Conservation (phyloP, 2,329 filamentous ascomycete species). For the Phyllosticta paracitricarpa region DNA sequence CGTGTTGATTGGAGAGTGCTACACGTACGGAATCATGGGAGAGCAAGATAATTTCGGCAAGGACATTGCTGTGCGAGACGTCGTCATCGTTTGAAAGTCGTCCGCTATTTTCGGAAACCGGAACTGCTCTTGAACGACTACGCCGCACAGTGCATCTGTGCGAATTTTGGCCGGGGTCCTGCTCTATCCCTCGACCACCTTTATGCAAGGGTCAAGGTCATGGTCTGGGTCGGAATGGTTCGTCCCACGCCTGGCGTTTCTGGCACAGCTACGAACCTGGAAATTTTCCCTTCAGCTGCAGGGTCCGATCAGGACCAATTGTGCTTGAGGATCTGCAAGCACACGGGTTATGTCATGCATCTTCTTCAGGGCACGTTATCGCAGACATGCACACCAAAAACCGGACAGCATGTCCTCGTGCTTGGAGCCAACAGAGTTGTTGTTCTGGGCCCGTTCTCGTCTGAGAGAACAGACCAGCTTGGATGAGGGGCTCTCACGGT, state of each 20-base stretch:
- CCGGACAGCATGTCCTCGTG: background rate
- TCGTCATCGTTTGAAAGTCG: conserved; percentile 3
- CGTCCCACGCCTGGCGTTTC: background rate
- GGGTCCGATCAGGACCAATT: background rate
- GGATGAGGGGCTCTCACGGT: background rate
- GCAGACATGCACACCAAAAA: background rate
- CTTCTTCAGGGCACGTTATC: background rate
- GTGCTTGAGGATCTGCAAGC: background rate
- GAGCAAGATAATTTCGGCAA: conserved; percentile 6
- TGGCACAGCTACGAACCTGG: background rate
- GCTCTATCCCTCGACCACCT: background rate
- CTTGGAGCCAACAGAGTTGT: background rate
- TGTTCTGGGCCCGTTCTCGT: background rate
- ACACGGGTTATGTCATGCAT: background rate
- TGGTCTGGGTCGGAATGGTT: background rate
- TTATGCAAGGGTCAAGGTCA: background rate
- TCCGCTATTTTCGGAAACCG: background rate
- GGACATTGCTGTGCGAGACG: conserved; percentile 4
- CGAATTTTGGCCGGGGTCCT: background rate
- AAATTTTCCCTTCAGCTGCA: background rate
- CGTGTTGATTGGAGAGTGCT: conserved; percentile 9
- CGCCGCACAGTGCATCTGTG: background rate
- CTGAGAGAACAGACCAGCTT: background rate
- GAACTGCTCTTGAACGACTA: background rate
- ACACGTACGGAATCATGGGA: conserved; percentile 10